Conservation (phyloP, 2,329 filamentous ascomycete genomes). For the Talaromyces sp. region DNA sequence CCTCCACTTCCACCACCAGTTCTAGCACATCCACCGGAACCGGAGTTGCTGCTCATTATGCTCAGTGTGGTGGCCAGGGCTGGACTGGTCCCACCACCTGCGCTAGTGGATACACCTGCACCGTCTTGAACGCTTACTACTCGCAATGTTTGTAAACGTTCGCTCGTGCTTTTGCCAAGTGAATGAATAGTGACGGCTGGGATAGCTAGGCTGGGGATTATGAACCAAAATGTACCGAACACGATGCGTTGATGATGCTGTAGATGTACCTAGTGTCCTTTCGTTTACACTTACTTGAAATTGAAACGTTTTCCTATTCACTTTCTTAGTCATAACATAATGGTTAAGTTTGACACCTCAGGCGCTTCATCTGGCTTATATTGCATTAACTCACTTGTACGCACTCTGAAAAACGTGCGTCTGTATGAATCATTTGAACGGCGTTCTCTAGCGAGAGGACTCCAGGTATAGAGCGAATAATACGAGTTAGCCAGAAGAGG, state of each 20-base stretch:
- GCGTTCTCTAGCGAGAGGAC: too few relatives aligned
- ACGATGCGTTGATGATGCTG: constrained; percentile 6
- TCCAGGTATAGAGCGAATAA: too few relatives aligned
- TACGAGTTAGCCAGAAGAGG: too few relatives aligned
- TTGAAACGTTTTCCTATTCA: not conserved
- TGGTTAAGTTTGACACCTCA: not conserved
- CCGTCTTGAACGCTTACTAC: constrained; percentile 8
- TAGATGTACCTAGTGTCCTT: not conserved
- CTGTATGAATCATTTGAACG: too few relatives aligned
- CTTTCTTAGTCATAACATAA: not conserved
- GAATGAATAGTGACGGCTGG: not conserved
- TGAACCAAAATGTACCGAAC: not conserved
- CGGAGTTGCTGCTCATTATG: constrained; percentile 5
- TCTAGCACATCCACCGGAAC: not conserved
- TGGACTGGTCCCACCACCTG: constrained; percentile 15
- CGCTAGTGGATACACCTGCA: constrained; percentile 11
- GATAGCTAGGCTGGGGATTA: not conserved
- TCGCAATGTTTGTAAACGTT: constrained; percentile 9
- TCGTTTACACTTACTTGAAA: not conserved
- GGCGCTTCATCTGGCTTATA: not conserved
- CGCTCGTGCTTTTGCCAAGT: not conserved
- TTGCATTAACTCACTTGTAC: constrained; percentile 22
- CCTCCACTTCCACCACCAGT: not conserved
- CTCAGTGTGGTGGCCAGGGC: constrained; percentile 11
- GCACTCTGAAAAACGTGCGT: too few relatives aligned